Percentiles rank a stretch among this genome's conserved stretches.
phyloP scores from a whole-genome alignment of 352 stramenopile genomes.

The Phytophthora uliginosa region DNA sequence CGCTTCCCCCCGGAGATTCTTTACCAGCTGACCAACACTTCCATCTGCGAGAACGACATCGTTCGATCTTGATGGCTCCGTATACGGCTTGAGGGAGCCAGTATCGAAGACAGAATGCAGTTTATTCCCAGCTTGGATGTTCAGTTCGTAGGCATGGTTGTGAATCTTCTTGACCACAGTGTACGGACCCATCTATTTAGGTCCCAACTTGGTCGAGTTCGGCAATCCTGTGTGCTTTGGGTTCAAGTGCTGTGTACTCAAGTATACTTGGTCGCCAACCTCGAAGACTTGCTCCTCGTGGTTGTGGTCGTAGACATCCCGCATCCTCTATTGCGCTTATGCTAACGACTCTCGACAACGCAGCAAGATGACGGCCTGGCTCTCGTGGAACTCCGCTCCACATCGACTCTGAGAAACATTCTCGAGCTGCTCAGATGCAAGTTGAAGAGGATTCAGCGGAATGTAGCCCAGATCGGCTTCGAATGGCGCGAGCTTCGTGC shows the following conservation, averaged over 20 bases:
- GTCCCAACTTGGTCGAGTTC: constrained; percentile 25
- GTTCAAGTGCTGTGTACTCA: constrained; percentile 23
- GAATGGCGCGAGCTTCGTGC: constrained; percentile 14
- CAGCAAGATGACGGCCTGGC: constrained; percentile 9
- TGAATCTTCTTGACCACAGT: constrained; percentile 18
- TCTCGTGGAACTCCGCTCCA: constrained; percentile 7
- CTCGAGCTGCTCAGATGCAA: too few relatives aligned
- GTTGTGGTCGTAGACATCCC: constrained; percentile 21
- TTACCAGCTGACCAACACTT: constrained; percentile 4
- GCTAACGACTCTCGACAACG: constrained; percentile 14
- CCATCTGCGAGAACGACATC: constrained; percentile 15
- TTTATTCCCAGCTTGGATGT: constrained; percentile 27
- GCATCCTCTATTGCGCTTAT: constrained; percentile 13
- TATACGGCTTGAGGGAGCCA: constrained; percentile 16
- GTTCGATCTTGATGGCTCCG: not conserved
- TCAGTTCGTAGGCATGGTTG: constrained; percentile 31
- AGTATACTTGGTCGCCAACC: constrained; percentile 20
- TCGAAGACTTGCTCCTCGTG: constrained; percentile 16
- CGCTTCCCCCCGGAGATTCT: not conserved
- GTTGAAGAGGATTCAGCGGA: constrained; percentile 2
- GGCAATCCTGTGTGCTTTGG: constrained; percentile 13
- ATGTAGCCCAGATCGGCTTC: constrained; percentile 18
- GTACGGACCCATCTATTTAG: constrained; percentile 28
- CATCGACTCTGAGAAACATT: not conserved
- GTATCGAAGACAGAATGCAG: constrained; percentile 24